Evolutionary conservation across 2,329 filamentous ascomycete genomes (phyloP), one percentile per base, ranked within the genome.

Genomic region (Emergomyces orientalis): DNA sequence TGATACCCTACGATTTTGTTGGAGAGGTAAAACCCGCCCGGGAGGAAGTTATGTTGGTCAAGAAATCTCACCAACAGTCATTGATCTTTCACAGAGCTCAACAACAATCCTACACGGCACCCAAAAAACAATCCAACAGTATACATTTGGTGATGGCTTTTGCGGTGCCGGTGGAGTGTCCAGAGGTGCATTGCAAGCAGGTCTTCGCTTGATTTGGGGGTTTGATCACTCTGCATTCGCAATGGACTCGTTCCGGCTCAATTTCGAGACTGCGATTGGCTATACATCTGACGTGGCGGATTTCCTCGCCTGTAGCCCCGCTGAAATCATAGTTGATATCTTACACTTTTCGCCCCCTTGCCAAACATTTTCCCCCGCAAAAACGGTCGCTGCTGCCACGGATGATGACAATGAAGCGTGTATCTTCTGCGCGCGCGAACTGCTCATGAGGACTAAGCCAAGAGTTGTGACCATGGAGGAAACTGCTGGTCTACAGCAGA

Each of bases 331-430:
- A 3, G 82, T 87, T 0, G 89, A 94, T 67, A 77, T 93, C 1
- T 75, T 90, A 0, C 90, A 95, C 66, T 74, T 91, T 0, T 91
- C 88, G 0, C 89, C 89, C 0, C 90, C 90, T 0, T 95, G 91
- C 62, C 89, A 93, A 67, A 84, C 82, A 1, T 92, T 87, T 71
- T 92, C 89, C 0, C 84, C 85, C 0, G 88, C 86, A 0, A 87
- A 95, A 64, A 92, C 89, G 0, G 71, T 80, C 0, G 67, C 74
- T 0, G 68, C 83, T 0, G 77, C 77, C 7, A 80, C 86, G 27
- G 87, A 91, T 55, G 87, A 89, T 0, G 79, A 75, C 0, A 94
- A 95, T 67, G 85, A 84, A 0, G 84, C 85, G 0, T 76, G 80
- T 0, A 74, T 82, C 0, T 80, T 81, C 52, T 75, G 75, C 0